Base-by-base conservation (phyloP, 2,329 filamentous ascomycete genomes). In the Talaromyces sp. region DNA sequence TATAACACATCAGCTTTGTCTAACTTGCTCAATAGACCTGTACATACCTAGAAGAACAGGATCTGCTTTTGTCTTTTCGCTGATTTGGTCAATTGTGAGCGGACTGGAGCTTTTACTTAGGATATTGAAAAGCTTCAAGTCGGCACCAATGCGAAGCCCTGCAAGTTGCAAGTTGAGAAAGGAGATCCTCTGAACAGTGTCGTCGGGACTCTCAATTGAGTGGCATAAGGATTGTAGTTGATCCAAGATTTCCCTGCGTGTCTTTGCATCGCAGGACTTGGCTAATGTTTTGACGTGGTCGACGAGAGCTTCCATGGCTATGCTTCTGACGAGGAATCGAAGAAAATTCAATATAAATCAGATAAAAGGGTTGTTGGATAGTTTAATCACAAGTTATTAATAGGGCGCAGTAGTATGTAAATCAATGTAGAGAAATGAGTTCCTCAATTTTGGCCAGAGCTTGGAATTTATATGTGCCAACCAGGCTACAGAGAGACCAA, bases 121-220 rank as follows among this genome's bases (percentile, higher is more conserved):
- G 3, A 65, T 51, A n/a, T 61, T 53, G 43, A 73, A 73, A 11
- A 72, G 27, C 8, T 67, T 64, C 7, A 72, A 61, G 25, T 73
- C 70, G 1, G 67, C 19, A 3, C 67, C 71, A 25, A 70, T 65
- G 19, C 69, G 67, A 22, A 70, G 40, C 13, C 67, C 47, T 17
- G 65, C 58, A 31, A 69, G 59, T 60, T 71, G 60, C 5, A 71
- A 40, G 38, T 72, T 64, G 70, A 58, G 40, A 11, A 36, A 58
- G 3, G 51, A 59, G 5, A 64, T 45, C 22, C 36, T 64, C 38
- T 45, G 51, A 15, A 59, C 22, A n/a, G 51, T 64, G 31, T 51
- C 53, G 3, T 58, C 51, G n/a, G 49, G 61, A 19, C n/a, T 56
- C 34, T 63, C 61, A 2, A 64, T 45, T 15, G 62, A 59, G 27